Evolutionary conservation across 2,329 filamentous ascomycete species (phyloP).

Genomic region (Plenodomus biglobosus): DNA sequence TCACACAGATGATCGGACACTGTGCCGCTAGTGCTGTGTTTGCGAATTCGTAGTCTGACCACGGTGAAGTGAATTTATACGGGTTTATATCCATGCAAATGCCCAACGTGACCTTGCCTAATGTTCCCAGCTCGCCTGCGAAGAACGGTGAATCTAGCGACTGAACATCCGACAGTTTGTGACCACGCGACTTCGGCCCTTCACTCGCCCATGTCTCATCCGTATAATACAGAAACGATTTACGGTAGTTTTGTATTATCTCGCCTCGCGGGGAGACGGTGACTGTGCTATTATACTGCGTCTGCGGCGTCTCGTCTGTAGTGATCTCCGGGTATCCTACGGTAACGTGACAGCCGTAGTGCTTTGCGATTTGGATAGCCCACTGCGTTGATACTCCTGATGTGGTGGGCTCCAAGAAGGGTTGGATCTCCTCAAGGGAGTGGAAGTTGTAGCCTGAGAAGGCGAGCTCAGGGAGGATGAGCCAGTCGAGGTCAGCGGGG

Average conservation of each 20-base stretch:
- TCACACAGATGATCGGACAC: slow-evolving; percentile 67
- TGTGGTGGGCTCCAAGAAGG: slow-evolving; percentile 67
- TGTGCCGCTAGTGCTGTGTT: slow-evolving; percentile 59
- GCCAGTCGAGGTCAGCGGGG: slow-evolving; percentile 59
- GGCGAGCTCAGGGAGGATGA: slow-evolving; percentile 75
- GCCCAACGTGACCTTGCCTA: slow-evolving; percentile 46
- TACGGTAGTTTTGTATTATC: slow-evolving; percentile 63
- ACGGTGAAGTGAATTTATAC: slow-evolving; percentile 61
- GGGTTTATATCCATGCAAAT: slow-evolving; percentile 65
- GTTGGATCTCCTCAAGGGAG: slow-evolving; percentile 66
- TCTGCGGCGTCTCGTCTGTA: slow-evolving; percentile 13
- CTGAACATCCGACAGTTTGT: slow-evolving; percentile 18
- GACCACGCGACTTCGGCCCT: slow-evolving; percentile 41
- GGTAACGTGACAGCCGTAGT: slow-evolving; percentile 67
- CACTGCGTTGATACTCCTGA: slow-evolving; percentile 70
- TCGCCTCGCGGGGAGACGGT: slow-evolving; percentile 58
- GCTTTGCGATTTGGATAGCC: slow-evolving; percentile 67
- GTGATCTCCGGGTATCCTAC: slow-evolving; percentile 71
- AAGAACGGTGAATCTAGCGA: slow-evolving; percentile 41
- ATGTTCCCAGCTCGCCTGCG: slow-evolving; percentile 36
- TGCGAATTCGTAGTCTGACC: slow-evolving; percentile 59
- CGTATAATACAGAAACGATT: slow-evolving; percentile 67
- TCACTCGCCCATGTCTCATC: slow-evolving; percentile 66
- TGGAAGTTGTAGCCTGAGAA: slow-evolving; percentile 83
- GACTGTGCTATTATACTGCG: slow-evolving; percentile 61